Percentiles rank a stretch among this genome's conserved stretches.
Conservation (phyloP, 2,329 filamentous ascomycete species). For the Bipolaris cookei region DNA sequence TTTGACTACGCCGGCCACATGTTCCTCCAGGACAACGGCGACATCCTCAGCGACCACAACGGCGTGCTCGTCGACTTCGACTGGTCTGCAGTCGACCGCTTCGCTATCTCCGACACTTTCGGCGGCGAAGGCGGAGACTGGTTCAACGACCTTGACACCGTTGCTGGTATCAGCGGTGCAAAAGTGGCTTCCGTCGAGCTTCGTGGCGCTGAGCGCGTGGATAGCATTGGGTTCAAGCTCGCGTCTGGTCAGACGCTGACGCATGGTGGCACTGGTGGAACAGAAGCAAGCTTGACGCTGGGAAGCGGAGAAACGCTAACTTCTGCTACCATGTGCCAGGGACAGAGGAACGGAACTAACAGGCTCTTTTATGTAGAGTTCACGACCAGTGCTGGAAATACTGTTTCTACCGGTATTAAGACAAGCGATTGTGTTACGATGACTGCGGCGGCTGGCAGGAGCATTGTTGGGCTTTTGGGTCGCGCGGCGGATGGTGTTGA, state of each 20-base stretch:
- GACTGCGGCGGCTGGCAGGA: conserved; percentile 57
- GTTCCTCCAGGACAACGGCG: conserved; percentile 65
- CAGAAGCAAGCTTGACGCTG: conserved; percentile 53
- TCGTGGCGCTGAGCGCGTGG: conserved; percentile 58
- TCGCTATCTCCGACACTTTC: conserved; percentile 48
- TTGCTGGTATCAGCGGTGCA: conserved; percentile 45
- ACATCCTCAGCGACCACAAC: conserved; percentile 68
- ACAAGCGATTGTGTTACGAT: conserved; percentile 58
- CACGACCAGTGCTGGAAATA: conserved; percentile 59
- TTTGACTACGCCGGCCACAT: conserved; percentile 63
- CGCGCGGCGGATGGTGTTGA: conserved; percentile 63
- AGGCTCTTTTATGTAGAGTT: conserved; percentile 63
- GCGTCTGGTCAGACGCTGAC: conserved; percentile 56
- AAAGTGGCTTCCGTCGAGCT: conserved; percentile 54
- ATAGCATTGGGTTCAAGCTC: conserved; percentile 58
- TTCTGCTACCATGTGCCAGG: conserved; percentile 59
- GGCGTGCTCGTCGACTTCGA: conserved; percentile 64
- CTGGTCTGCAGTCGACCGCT: conserved; percentile 25
- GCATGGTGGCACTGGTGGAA: conserved; percentile 63
- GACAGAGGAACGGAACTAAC: conserved; percentile 54
- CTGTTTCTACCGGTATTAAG: conserved; percentile 53
- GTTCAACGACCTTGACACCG: conserved; percentile 61
- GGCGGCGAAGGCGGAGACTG: conserved; percentile 60
- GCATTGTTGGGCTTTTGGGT: conserved; percentile 62
- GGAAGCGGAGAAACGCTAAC: conserved; percentile 58